Conservation (phyloP, 1,284 basidiomycete species). For the Boletellus dicymbophilus region DNA sequence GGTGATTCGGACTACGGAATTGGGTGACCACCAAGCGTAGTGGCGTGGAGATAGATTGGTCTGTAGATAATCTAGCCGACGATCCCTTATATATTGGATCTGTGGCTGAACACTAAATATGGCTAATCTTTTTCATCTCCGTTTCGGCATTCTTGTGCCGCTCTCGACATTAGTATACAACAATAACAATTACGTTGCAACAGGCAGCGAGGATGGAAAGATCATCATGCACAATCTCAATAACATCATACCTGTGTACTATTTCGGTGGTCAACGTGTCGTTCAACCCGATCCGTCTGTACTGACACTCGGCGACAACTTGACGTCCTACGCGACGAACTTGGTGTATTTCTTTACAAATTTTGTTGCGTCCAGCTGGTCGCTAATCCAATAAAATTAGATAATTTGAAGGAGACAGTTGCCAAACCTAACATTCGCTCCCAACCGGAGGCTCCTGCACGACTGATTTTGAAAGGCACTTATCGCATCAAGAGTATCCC, state of each 20-base stretch:
- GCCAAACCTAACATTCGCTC: neutral
- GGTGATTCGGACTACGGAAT: too few relatives aligned
- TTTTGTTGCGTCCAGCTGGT: neutral
- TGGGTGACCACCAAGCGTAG: too few relatives aligned
- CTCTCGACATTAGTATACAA: neutral
- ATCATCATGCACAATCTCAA: neutral
- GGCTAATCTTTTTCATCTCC: too few relatives aligned
- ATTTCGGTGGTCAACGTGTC: neutral
- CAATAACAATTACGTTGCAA: neutral
- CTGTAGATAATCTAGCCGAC: too few relatives aligned
- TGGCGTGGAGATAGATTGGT: too few relatives aligned
- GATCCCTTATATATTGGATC: too few relatives aligned
- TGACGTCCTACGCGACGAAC: neutral
- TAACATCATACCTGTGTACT: neutral
- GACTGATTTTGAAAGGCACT: neutral
- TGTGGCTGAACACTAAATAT: too few relatives aligned
- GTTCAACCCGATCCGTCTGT: neutral
- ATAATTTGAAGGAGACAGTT: neutral
- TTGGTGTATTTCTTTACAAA: neutral
- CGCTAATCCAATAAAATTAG: neutral
- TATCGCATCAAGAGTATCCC: neutral
- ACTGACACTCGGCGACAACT: neutral
- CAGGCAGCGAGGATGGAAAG: neutral
- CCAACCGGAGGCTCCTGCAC: neutral
- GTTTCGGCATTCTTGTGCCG: too few relatives aligned